Evolutionary conservation across 1,139 yeast species (phyloP), one percentile per base, ranked within the genome.

Genomic region (Starmera stellimalicola): DNA sequence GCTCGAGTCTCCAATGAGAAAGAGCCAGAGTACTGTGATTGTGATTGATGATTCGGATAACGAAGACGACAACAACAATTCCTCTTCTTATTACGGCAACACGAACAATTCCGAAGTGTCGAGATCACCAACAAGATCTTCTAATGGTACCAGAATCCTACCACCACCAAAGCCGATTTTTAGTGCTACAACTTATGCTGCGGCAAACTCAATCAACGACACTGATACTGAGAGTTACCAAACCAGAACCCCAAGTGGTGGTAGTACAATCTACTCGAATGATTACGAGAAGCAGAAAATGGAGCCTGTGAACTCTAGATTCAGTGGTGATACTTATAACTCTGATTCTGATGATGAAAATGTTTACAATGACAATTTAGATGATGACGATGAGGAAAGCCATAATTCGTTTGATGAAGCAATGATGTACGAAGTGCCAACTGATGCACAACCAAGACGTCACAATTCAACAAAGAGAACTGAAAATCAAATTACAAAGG

Each of bases 161-260:
- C 77, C 73, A 25, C 76, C 77, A 2, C 82, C 82, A 7, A 71
- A 72, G 41, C 83, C 83, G 15, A 72, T 77, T 15, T 76, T 76
- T 43, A 68, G 79, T 2, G 76, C 77, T 1, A 68, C 70, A 33
- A 72, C 80, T 0, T 75, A 67, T 52, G 78, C 77, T 2, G 77
- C 72, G 35, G 79, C 80, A n/a, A 6, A n/a, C 12, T 22, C 25
- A 4, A 14, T 8, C 1, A 73, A 73, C 36, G 43, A 50, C 8
- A 54, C 51, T 6, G 25, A 31, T 12, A 31, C 35, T 11, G 42
- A 42, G 6, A 26, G 26, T n/a, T 31, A 37, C 7, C 44, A 48
- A 28, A 30, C 36, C 15, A 39, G 47, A 30, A 32, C 43, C n/a
- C 40, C 46, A 2, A 45, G 51, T 36, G 44, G 38, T 18, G 44